Conservation (phyloP, 306 rosid species). For the Erythrophleum fordii region DNA sequence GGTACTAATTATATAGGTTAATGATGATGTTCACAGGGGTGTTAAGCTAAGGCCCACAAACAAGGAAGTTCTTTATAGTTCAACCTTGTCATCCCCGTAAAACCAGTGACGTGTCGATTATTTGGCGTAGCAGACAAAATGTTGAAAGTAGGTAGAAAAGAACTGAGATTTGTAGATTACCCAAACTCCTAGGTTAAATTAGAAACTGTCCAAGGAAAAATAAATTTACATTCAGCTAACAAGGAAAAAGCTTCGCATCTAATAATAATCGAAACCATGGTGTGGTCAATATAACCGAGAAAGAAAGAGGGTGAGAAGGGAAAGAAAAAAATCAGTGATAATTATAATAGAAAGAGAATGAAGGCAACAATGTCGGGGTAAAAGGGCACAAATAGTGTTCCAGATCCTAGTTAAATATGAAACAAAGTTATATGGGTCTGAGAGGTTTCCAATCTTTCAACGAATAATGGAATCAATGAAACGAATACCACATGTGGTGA, state of each 20-base stretch:
- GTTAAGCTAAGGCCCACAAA: constrained; percentile 34
- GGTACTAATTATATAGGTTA: constrained; percentile 11
- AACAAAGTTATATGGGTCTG: background rate
- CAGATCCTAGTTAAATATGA: background rate
- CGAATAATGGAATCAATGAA: constrained; percentile 11
- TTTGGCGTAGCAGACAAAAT: background rate
- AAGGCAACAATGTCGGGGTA: background rate
- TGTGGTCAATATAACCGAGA: constrained; percentile 19
- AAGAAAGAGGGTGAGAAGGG: background rate
- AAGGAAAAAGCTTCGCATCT: constrained; percentile 1
- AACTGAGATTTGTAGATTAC: background rate
- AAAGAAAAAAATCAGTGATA: background rate
- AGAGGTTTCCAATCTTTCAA: background rate
- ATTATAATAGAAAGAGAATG: background rate
- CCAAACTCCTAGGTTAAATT: background rate
- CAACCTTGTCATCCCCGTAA: constrained; percentile 6
- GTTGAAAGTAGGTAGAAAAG: background rate
- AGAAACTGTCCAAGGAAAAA: background rate
- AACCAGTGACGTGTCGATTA: background rate
- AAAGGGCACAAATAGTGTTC: background rate
- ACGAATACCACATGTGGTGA: background rate
- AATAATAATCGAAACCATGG: background rate
- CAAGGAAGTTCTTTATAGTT: background rate
- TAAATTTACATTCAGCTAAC: background rate
- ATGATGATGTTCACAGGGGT: constrained; percentile 24